phyloP scores from a whole-genome alignment of 192 early-diverging fungal genomes.

The Anaeromyces robustus region DNA sequence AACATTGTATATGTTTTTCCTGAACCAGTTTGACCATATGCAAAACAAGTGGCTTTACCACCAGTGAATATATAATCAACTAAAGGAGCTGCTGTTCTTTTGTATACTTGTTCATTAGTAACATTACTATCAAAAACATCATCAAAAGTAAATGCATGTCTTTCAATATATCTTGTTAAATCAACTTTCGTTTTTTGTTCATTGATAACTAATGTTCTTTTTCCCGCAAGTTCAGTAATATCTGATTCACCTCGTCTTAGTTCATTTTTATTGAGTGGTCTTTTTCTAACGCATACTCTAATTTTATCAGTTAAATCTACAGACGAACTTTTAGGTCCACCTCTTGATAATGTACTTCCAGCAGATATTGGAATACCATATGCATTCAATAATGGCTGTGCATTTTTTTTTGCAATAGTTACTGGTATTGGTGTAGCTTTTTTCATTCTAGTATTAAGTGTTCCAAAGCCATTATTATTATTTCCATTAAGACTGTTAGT shows the following conservation, averaged over 20 bases:
- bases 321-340: neutral
- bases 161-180: conserved; percentile 85
- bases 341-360: conserved; percentile 3
- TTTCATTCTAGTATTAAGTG: neutral
- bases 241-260: conserved; percentile 65
- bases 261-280: conserved; percentile 85
- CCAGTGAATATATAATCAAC: conserved; percentile 90
- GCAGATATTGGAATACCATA: neutral
- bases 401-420: neutral
- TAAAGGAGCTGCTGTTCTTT: conserved; percentile 78
- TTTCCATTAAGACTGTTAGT: neutral
- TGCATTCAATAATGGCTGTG: neutral
- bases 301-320: conserved; percentile 67
- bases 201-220: conserved; percentile 64
- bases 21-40: conserved; percentile 86
- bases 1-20: conserved; percentile 98
- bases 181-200: conserved; percentile 96
- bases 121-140: conserved; percentile 81
- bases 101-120: conserved; percentile 74
- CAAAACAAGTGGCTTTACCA: conserved; percentile 97
- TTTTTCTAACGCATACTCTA: conserved; percentile 90
- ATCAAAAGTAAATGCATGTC: conserved; percentile 88
- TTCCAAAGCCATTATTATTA: no score
- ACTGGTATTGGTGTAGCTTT: neutral
- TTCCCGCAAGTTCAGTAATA: conserved; percentile 48